Conservation (phyloP, 768 basidiomycete species). For the Boletus speciosus region DNA sequence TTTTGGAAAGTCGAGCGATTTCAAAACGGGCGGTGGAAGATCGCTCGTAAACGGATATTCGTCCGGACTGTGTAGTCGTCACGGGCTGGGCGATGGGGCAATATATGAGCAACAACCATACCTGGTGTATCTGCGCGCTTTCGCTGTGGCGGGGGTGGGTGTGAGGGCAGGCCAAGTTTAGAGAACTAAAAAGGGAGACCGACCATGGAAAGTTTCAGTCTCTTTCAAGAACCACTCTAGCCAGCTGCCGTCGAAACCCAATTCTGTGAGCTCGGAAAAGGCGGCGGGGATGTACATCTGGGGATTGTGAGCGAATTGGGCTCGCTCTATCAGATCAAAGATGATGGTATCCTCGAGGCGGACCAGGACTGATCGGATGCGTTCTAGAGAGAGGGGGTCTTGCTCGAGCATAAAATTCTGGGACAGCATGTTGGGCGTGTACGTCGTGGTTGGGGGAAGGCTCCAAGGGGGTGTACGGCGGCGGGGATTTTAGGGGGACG, state of each 20-base stretch:
- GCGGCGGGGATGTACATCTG: conserved; percentile 79
- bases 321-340: conserved; percentile 94
- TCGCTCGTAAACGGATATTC: conserved; percentile 91
- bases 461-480: background rate
- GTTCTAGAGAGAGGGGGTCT: conserved; percentile 83
- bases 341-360: conserved; percentile 99
- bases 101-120: conserved; percentile 25
- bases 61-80: conserved; percentile 68
- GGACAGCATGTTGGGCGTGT: conserved; percentile 42
- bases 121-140: conserved; percentile 95
- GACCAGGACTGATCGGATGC: conserved; percentile 81
- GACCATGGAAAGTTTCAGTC: conserved; percentile 93
- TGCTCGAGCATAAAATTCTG: conserved; percentile 65
- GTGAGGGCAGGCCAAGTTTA: conserved; percentile 1
- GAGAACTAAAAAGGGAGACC: conserved; percentile 26
- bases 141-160: conserved; percentile 52
- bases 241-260: conserved; percentile 85
- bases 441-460: conserved; percentile 10
- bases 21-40: conserved; percentile 81
- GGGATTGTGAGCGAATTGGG: conserved; percentile 93
- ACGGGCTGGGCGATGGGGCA: background rate
- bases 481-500: background rate
- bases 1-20: conserved; percentile 65
- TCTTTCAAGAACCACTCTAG: conserved; percentile 97
- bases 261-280: conserved; percentile 71